Percentiles rank a stretch among this genome's conserved stretches.
phyloP scores from a whole-genome alignment of 192 early-diverging fungal genomes.

The Backusella sp. region DNA sequence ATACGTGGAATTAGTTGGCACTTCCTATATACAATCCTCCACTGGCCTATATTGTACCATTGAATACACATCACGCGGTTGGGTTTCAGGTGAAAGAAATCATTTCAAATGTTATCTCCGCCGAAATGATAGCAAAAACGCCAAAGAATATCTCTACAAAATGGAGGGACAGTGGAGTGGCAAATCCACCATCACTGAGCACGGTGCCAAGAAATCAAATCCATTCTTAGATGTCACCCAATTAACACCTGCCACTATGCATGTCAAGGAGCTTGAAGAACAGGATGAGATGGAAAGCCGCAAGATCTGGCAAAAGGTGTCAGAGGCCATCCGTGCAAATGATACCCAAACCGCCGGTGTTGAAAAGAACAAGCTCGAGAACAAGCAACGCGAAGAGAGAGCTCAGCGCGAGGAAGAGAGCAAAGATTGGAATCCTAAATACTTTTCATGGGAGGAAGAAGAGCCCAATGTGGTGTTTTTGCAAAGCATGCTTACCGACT shows the following conservation, averaged over 20 bases:
- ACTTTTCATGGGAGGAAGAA: conserved; percentile 23
- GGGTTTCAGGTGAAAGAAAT: conserved; percentile 75
- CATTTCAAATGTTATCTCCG: conserved; percentile 61
- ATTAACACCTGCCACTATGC: conserved; percentile 47
- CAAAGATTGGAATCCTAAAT: conserved; percentile 17
- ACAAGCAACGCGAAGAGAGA: conserved; percentile 55
- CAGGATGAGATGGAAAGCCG: conserved; percentile 64
- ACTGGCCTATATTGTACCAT: conserved; percentile 47
- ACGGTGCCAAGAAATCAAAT: conserved; percentile 45
- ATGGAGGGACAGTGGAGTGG: conserved; percentile 63
- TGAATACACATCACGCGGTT: conserved; percentile 67
- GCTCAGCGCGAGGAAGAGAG: conserved; percentile 54
- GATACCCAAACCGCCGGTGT: conserved; percentile 61
- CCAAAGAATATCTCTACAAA: conserved; percentile 33
- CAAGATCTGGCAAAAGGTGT: conserved; percentile 64
- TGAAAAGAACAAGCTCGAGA: conserved; percentile 66
- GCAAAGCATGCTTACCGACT: conserved; percentile 16
- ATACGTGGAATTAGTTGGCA: conserved; percentile 40
- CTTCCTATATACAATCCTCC: conserved; percentile 59
- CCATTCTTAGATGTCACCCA: conserved; percentile 61
- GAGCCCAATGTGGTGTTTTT: conserved; percentile 17
- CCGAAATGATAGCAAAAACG: conserved; percentile 18
- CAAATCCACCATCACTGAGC: conserved; percentile 52
- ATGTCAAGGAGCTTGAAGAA: conserved; percentile 55
- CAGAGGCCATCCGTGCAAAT: conserved; percentile 59